A percentile compares a stretch with the other conserved stretches of the same genome.
phyloP scores from a whole-genome alignment of 331 rosid species.

The Saraca asoca region DNA sequence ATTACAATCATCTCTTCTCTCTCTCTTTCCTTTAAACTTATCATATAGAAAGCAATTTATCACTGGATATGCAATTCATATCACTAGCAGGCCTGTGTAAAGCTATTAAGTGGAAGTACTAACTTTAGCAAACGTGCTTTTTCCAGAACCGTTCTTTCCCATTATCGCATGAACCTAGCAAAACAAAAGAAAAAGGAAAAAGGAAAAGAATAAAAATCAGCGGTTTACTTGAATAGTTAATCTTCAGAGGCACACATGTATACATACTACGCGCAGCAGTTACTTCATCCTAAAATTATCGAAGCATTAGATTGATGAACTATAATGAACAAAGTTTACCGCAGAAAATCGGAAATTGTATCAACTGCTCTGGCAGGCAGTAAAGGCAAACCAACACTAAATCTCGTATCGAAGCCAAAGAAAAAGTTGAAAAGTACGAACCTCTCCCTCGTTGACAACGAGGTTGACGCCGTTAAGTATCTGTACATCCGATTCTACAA shows the following conservation, averaged over 20 bases:
- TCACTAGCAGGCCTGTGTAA: too few relatives aligned
- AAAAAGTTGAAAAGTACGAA: not conserved
- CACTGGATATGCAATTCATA: too few relatives aligned
- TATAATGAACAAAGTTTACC: too few relatives aligned
- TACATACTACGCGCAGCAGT: too few relatives aligned
- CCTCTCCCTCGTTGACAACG: constrained; percentile 75
- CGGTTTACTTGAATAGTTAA: not conserved
- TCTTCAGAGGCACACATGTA: not conserved
- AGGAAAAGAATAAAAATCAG: not conserved
- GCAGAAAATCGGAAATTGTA: not conserved
- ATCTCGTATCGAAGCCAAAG: not conserved
- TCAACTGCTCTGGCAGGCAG: too few relatives aligned
- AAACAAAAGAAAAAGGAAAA: not conserved
- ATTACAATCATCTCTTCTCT: not conserved
- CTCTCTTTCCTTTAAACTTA: not conserved
- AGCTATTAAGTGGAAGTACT: not conserved
- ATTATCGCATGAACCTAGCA: constrained; percentile 80
- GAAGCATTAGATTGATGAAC: not conserved
- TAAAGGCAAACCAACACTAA: too few relatives aligned
- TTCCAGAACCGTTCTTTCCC: constrained; percentile 97
- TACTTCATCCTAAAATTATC: too few relatives aligned
- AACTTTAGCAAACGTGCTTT: constrained; percentile 94
- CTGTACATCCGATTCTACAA: constrained; percentile 57
- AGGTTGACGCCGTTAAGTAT: constrained; percentile 86
- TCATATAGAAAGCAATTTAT: not conserved